phyloP scores from a whole-genome alignment of 768 basidiomycete species.

The Kwoniella sp. region DNA sequence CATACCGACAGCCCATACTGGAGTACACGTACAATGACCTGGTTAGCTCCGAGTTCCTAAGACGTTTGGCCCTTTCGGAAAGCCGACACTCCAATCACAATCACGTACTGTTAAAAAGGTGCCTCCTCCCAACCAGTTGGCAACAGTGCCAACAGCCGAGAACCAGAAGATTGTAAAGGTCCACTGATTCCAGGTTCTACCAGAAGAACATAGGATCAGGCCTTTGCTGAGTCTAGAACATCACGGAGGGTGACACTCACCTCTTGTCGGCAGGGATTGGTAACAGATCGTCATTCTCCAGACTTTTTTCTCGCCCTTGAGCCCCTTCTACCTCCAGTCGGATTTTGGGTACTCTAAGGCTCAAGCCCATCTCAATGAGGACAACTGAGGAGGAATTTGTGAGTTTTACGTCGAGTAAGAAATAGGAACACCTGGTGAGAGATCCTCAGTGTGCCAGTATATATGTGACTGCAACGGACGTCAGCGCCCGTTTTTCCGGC shows the following conservation, averaged over 20 bases:
- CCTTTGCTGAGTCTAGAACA: neutral
- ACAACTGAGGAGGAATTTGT: too few relatives aligned
- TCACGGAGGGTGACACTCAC: constrained; percentile 21
- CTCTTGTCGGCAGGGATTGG: constrained; percentile 25
- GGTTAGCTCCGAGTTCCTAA: neutral
- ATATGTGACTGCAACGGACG: too few relatives aligned
- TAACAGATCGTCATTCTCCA: constrained; percentile 41
- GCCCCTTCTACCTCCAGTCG: constrained; percentile 31
- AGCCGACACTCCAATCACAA: constrained; percentile 4
- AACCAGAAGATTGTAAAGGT: constrained; percentile 42
- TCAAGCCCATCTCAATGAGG: constrained; percentile 14
- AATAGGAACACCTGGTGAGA: too few relatives aligned
- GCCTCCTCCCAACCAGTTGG: constrained; percentile 39
- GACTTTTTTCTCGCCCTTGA: constrained; percentile 21
- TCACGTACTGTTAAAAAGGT: constrained; percentile 31
- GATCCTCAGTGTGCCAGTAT: too few relatives aligned
- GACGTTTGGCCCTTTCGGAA: too few relatives aligned
- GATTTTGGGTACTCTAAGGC: constrained; percentile 24
- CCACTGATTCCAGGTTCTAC: constrained; percentile 37
- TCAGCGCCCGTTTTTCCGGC: too few relatives aligned
- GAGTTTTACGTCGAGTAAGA: too few relatives aligned
- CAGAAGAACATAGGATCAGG: neutral
- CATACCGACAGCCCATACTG: constrained; percentile 21
- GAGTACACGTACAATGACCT: neutral
- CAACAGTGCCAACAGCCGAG: constrained; percentile 36